Percentiles rank a stretch among this genome's conserved stretches.
Conservation (phyloP, 495 filamentous ascomycete species). For the Tuber melanosporum region DNA sequence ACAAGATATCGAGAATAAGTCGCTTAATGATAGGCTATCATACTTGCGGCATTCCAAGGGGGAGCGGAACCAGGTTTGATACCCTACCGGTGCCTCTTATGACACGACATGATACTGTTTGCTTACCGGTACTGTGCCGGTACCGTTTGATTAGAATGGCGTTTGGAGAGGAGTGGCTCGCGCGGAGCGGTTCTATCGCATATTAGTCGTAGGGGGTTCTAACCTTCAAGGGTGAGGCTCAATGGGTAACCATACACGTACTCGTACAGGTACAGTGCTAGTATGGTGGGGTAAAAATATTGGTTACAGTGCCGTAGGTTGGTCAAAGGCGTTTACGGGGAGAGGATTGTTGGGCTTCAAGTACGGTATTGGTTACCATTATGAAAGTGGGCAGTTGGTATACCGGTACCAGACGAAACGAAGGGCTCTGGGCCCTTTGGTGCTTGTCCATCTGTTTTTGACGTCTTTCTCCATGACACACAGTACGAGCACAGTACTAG, state of each 20-base stretch:
- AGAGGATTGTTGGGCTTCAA: background rate
- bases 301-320: background rate
- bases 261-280: no score
- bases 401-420: background rate
- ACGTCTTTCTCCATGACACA: background rate
- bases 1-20: background rate
- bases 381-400: background rate
- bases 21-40: background rate
- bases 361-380: background rate
- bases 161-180: no score
- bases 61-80: background rate
- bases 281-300: no score
- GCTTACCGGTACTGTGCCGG: no score
- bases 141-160: no score
- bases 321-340: background rate
- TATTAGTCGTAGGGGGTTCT: background rate
- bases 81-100: background rate
- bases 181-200: no score
- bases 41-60: background rate
- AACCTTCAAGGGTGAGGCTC: background rate
- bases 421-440: background rate
- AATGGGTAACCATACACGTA: background rate
- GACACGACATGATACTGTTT: background rate
- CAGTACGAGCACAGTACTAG: background rate
- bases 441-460: background rate